Percentiles rank a stretch among this genome's conserved stretches.
Conservation (phyloP, 345 rosid species). For the Laguncularia racemosa region DNA sequence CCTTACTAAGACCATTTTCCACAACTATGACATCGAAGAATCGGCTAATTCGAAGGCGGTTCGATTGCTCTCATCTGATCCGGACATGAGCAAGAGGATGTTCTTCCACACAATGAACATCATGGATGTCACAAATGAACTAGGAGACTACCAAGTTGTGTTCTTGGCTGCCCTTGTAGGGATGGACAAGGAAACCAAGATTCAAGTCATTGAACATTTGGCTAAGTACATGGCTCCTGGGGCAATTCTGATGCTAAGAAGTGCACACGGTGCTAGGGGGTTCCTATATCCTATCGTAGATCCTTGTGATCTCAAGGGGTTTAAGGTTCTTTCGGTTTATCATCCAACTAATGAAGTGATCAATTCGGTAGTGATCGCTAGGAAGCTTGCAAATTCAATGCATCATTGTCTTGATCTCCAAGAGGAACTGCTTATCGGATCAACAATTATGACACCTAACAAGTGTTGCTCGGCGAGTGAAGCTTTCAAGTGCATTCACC, state of each 20-base stretch:
- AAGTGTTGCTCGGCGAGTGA: constrained; percentile 41
- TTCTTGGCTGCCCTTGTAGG: constrained; percentile 95
- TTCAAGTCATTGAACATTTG: constrained; percentile 54
- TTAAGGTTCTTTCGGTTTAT: constrained; percentile 63
- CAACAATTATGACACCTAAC: constrained; percentile 26
- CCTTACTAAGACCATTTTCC: constrained; percentile 45
- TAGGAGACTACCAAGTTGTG: constrained; percentile 65
- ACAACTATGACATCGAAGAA: constrained; percentile 71
- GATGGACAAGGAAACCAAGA: constrained; percentile 64
- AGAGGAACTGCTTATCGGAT: background rate
- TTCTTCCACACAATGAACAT: constrained; percentile 59
- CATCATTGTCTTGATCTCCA: too few species aligned
- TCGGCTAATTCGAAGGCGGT: constrained; percentile 54
- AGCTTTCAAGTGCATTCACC: constrained; percentile 41
- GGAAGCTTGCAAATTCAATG: constrained; percentile 17
- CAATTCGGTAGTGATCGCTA: constrained; percentile 67
- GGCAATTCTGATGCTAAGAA: constrained; percentile 65
- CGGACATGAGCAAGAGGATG: constrained; percentile 57
- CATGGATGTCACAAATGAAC: constrained; percentile 35
- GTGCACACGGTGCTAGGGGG: constrained; percentile 91
- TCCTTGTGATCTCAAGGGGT: constrained; percentile 63
- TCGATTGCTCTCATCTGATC: constrained; percentile 42
- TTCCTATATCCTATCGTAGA: constrained; percentile 81
- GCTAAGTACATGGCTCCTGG: constrained; percentile 70
- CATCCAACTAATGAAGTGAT: constrained; percentile 87